Conservation (phyloP, 2,329 filamentous ascomycete genomes). For the Alternaria arbusti region DNA sequence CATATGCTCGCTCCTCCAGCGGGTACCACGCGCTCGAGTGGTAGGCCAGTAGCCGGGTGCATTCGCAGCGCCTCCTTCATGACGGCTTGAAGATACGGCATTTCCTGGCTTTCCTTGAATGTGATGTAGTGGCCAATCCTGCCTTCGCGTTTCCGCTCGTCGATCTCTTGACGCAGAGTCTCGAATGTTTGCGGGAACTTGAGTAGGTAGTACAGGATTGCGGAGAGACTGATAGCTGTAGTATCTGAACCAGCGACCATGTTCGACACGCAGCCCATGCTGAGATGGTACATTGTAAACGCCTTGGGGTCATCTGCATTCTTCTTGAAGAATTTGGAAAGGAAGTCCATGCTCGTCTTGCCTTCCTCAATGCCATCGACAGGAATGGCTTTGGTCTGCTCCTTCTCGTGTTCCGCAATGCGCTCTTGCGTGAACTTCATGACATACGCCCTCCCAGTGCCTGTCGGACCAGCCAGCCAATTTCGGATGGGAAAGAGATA, state of each 20-base stretch:
- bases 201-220: conserved; percentile 30
- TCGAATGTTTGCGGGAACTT: conserved; percentile 16
- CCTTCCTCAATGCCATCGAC: conserved; percentile 5
- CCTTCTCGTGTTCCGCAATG: conserved; percentile 20
- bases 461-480: conserved; percentile 39
- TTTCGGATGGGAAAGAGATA: conserved; percentile 46
- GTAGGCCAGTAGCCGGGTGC: conserved; percentile 32
- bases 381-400: conserved; percentile 7
- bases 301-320: conserved; percentile 32
- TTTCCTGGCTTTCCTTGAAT: conserved; percentile 31
- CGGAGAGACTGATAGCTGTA: conserved; percentile 48
- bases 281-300: conserved; percentile 46
- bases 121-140: conserved; percentile 9
- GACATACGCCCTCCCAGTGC: conserved; percentile 38
- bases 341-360: conserved; percentile 14
- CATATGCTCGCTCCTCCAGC: conserved; percentile 20
- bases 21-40: conserved; percentile 29
- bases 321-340: conserved; percentile 22
- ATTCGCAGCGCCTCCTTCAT: conserved; percentile 36
- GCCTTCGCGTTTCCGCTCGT: conserved; percentile 1
- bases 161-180: conserved; percentile 23
- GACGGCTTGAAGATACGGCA: conserved; percentile 38
- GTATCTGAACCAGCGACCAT: conserved; percentile 55
- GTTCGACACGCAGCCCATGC: conserved; percentile 45
- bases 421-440: conserved; percentile 27